Base-by-base conservation (phyloP, 352 stramenopile species). In the Thraustotheca clavata region DNA sequence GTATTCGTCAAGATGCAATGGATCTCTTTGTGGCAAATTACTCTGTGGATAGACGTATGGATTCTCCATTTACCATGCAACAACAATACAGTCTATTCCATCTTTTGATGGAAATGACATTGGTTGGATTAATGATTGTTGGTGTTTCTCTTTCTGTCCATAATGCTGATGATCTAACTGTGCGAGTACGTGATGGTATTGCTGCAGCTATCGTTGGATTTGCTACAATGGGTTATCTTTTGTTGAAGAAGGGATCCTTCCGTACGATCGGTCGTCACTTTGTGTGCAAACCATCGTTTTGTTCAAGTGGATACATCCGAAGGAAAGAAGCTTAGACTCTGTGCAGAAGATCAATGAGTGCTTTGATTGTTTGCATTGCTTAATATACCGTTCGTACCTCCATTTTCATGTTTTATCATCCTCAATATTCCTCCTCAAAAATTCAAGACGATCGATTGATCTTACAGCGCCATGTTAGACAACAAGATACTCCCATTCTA, bases 1-100 rank as follows among this genome's bases (percentile, higher is more conserved):
- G 88, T 36, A 75, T 93, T 67, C 87, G 80, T 52, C 92, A 98
- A 71, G 94, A 98, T 72, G 87, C 88, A 54, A 94, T 96, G 67
- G 89, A 98, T 62, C 63, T 98, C 22, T 69, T 97, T 26, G 78
- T 97, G 4, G 88, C 77, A 46, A 86, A 88, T 73, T 85, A 77
- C 67, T 62, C 71, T 41, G 77, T 83, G 2, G 83, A 94, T 60
- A 83, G 86, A 66, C 82, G 83, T 22, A 80, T 89, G 47, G 80
- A 92, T 63, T 88, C 76, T 14, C 81, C 83, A 27, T 92, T 91
- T 61, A 78, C 66, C 48, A 89, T 92, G 67, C 84, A 94, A 71
- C 84, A 94, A 69, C 82, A 89, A 66, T 80, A 91, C 72, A 89
- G 75, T 31, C 57, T 94, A 14, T 36, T 86, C 40, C 76, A 76